Evolutionary conservation across 176 grass and related monocot species (phyloP).

Genomic region (Panicum miliaceum): DNA sequence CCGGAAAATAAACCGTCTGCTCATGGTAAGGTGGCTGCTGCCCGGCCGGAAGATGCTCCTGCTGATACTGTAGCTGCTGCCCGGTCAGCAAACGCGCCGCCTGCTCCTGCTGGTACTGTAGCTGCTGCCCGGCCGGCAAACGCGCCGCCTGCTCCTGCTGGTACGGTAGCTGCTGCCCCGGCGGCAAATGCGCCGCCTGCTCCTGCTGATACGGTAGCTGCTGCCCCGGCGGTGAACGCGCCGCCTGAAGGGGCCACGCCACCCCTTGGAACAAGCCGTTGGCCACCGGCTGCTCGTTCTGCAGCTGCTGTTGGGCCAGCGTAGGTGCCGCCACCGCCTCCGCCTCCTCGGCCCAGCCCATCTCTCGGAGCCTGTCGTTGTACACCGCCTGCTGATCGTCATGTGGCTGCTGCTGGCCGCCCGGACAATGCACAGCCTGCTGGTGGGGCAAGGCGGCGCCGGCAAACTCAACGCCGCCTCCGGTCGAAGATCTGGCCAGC

Average conservation of each 20-base stretch:
- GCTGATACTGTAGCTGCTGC: background rate
- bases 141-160: background rate
- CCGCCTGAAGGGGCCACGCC: background rate
- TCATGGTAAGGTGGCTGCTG: no score
- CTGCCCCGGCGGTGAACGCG: background rate
- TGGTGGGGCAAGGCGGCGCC: background rate
- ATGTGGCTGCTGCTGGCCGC: background rate
- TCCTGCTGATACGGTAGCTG: background rate
- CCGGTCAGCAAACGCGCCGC: background rate
- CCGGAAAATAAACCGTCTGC: no score
- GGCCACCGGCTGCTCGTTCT: background rate
- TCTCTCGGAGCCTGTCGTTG: no score
- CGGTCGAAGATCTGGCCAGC: background rate
- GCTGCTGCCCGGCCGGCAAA: no score
- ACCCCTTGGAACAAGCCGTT: background rate
- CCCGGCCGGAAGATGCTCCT: no score
- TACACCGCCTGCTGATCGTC: background rate
- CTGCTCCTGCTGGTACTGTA: no score
- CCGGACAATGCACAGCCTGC: background rate
- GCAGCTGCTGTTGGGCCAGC: background rate
- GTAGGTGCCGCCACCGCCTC: no score
- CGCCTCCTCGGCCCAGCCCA: background rate
- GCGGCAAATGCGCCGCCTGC: background rate
- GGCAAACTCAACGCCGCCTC: background rate
- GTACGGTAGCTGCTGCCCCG: no score